These are phyloP conservation scores for Pterulicium gracile DNA, from an alignment of 1,284 basidiomycete genomes.

Conservation along the genomic window DNA sequence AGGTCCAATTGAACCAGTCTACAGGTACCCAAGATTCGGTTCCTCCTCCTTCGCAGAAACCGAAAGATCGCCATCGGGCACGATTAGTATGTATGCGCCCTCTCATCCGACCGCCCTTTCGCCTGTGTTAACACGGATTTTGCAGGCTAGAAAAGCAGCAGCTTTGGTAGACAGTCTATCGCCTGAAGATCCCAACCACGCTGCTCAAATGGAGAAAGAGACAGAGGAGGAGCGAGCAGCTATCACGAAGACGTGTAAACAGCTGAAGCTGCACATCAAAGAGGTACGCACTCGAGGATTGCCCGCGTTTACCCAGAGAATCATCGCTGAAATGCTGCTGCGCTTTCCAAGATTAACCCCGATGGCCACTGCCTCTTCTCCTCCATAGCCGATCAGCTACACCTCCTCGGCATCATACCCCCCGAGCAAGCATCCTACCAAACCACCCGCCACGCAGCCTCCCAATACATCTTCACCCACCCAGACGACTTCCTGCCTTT, in stretches of 20 bases:
- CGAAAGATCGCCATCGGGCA: too few relatives aligned
- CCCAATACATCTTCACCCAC: conserved; percentile 77
- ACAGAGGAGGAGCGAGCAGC: conserved; percentile 63
- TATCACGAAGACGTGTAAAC: conserved; percentile 59
- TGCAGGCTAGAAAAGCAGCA: conserved; percentile 69
- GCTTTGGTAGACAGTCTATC: conserved; percentile 50
- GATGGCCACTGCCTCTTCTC: conserved; percentile 96
- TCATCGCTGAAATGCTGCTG: conserved; percentile 6
- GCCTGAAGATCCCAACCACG: conserved; percentile 48
- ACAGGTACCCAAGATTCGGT: conserved; percentile 27
- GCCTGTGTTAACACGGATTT: too few relatives aligned
- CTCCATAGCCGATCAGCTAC: conserved; percentile 85
- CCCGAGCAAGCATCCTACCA: conserved; percentile 44
- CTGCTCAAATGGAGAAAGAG: conserved; percentile 59
- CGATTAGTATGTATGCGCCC: background rate
- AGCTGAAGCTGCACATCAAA: conserved; percentile 55
- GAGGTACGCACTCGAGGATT: conserved; percentile 51
- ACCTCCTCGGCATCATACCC: conserved; percentile 48
- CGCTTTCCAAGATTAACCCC: conserved; percentile 61
- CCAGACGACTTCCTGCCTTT: conserved; percentile 92
- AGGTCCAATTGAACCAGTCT: conserved; percentile 32
- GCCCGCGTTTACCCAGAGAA: too few relatives aligned
- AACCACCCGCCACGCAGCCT: conserved; percentile 60
- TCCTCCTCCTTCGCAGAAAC: too few relatives aligned
- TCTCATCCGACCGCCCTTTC: conserved; percentile 8